phyloP scores from a whole-genome alignment of 1,284 basidiomycete species.

The Moniliophthora roreri region DNA sequence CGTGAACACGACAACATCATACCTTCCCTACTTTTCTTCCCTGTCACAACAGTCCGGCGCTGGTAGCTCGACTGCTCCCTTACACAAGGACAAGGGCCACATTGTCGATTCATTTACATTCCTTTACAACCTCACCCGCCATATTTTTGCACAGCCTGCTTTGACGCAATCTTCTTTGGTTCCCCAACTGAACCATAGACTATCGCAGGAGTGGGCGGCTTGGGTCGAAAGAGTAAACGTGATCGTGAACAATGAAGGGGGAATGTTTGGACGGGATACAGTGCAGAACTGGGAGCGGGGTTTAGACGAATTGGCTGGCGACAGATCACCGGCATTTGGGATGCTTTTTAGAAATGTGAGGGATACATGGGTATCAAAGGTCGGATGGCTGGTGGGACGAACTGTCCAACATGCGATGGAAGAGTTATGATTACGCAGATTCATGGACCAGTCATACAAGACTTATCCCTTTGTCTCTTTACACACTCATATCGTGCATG shows the following conservation, averaged over 20 bases:
- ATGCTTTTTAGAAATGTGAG: slow-evolving; percentile 57
- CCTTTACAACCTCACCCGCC: slow-evolving; percentile 64
- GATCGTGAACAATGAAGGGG: slow-evolving; percentile 66
- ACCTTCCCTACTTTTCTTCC: slow-evolving; percentile 80
- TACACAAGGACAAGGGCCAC: slow-evolving; percentile 62
- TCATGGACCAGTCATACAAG: slow-evolving; percentile 9
- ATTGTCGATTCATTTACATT: slow-evolving; percentile 73
- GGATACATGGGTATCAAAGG: slow-evolving; percentile 68
- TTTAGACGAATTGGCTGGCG: slow-evolving; percentile 62
- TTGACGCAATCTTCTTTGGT: slow-evolving; percentile 59
- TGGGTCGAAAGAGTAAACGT: slow-evolving; percentile 73
- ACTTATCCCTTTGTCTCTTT: background rate
- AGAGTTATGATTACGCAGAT: slow-evolving; percentile 22
- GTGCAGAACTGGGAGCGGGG: slow-evolving; percentile 66
- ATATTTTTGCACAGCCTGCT: slow-evolving; percentile 64
- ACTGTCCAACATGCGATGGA: slow-evolving; percentile 54
- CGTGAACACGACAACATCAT: slow-evolving; percentile 70
- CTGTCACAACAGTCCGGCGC: slow-evolving; percentile 29
- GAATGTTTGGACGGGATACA: slow-evolving; percentile 75
- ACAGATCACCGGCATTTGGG: slow-evolving; percentile 46
- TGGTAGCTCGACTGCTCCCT: slow-evolving; percentile 36
- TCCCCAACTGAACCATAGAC: slow-evolving; percentile 56
- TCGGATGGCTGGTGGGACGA: slow-evolving; percentile 76
- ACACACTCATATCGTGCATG: background rate
- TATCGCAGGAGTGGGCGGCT: slow-evolving; percentile 70